Base-by-base conservation (phyloP, 169 alveolate species). In the Cryptosporidium sp. region DNA sequence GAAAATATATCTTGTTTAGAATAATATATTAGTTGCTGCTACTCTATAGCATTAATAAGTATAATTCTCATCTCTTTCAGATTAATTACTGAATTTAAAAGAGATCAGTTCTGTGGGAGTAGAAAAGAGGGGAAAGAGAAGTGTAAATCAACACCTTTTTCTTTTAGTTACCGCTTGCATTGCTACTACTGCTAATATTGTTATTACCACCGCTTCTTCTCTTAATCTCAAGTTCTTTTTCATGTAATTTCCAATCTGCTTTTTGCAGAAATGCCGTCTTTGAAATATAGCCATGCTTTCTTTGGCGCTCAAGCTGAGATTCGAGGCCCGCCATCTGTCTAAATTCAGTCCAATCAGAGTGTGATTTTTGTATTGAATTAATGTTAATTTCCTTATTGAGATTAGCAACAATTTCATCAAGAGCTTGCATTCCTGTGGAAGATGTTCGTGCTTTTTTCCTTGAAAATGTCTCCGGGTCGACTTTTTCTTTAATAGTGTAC, bases 161-260 rank as follows among this genome's bases (percentile, higher is more conserved):
- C 7, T 5, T 12, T 16, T 14, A 48, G 18, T 48, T 48, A 3
- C 56, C 56, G 2, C 56, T 21, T 23, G 45, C 35, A 18, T 21
- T 29, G 12, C 68, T 31, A 45, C 31, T 37, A 29, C 23, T 62
- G 37, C 56, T 44, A 12, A 14, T 0, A 29, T 51, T 56, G 31
- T 12, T 37, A 16, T 23, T 62, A 8, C 58, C 45, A 2, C 26
- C 73, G 3, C 26, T 42, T 58, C 52, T 80, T 35, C 67, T 80
- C 31, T 39, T 80, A 23, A 48, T 14, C 44, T 80, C 80, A 7
- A 80, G 75, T 31, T 80, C 89, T 29, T 62, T 80, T 44, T 80
- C 89, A 67, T 80, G 89, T 16, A 62, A 18, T 29, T 65, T 80
- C 89, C 89, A 80, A 51, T 80, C 89, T 14, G 89, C 75, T n/a